Evolutionary conservation across 768 basidiomycete species (phyloP).

Genomic region (Naganishia kalamii): DNA sequence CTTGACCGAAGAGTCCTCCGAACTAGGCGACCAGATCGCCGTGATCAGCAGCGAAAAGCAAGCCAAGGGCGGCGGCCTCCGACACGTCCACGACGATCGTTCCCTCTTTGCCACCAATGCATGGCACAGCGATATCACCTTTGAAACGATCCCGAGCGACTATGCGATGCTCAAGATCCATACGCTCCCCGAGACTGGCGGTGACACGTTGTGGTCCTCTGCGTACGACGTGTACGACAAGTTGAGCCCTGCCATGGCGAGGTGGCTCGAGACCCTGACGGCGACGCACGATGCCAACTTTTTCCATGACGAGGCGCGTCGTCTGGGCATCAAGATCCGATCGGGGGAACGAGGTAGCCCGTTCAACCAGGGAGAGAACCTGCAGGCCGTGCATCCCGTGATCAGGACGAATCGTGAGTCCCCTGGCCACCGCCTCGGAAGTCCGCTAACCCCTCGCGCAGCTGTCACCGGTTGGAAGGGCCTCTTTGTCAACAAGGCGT

Average conservation of each 20-base stretch:
- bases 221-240: slow-evolving; percentile 40
- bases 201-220: slow-evolving; percentile 44
- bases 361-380: slow-evolving; percentile 42
- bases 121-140: slow-evolving; percentile 43
- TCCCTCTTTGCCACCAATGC: slow-evolving; percentile 35
- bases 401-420: slow-evolving; percentile 44
- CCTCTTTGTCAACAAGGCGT: slow-evolving; percentile 56
- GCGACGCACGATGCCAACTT: slow-evolving; percentile 44
- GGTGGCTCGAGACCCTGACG: slow-evolving; percentile 43
- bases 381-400: slow-evolving; percentile 43
- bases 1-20: slow-evolving; percentile 38
- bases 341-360: slow-evolving; percentile 41
- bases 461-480: slow-evolving; percentile 56
- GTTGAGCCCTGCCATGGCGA: slow-evolving; percentile 37
- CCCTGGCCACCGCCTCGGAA: neutral
- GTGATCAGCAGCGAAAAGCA: slow-evolving; percentile 38
- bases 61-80: slow-evolving; percentile 33
- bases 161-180: slow-evolving; percentile 46
- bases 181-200: slow-evolving; percentile 41
- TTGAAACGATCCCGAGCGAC: slow-evolving; percentile 42
- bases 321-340: slow-evolving; percentile 37
- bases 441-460: neutral
- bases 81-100: slow-evolving; percentile 34
- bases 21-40: slow-evolving; percentile 31
- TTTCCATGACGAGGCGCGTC: slow-evolving; percentile 41